phyloP scores from a whole-genome alignment of 2,329 filamentous ascomycete genomes.

The Phialocephala subalpina region DNA sequence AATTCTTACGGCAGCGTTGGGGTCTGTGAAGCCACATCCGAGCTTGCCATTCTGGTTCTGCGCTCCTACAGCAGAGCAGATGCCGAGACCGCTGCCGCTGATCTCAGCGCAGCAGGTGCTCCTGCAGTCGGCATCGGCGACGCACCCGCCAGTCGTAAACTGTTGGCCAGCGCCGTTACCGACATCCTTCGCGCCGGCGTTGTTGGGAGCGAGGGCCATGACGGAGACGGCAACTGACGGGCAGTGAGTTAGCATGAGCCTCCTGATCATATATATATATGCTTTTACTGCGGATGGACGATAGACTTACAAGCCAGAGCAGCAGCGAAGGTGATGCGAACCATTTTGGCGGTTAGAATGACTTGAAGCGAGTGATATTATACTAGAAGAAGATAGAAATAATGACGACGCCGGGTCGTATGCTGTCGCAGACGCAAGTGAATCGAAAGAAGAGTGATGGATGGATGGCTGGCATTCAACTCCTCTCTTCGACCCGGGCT shows the following conservation, averaged over 20 bases:
- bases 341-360: slow-evolving; percentile 42
- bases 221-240: slow-evolving; percentile 41
- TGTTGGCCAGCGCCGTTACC: slow-evolving; percentile 43
- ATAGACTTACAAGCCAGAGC: slow-evolving; percentile 41
- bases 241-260: slow-evolving; percentile 25
- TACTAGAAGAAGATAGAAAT: slow-evolving; percentile 24
- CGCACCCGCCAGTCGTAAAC: slow-evolving; percentile 47
- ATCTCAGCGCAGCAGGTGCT: slow-evolving; percentile 43
- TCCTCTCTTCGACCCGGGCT: not conserved
- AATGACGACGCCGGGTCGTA: slow-evolving; percentile 34
- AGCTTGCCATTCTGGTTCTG: slow-evolving; percentile 47
- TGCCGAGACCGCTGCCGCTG: slow-evolving; percentile 39
- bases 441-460: slow-evolving; percentile 22
- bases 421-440: slow-evolving; percentile 19
- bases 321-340: slow-evolving; percentile 42
- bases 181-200: slow-evolving; percentile 44
- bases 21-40: slow-evolving; percentile 46
- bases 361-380: slow-evolving; percentile 23
- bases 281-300: not conserved
- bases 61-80: slow-evolving; percentile 46
- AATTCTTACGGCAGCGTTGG: slow-evolving; percentile 38
- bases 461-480: slow-evolving; percentile 7
- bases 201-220: slow-evolving; percentile 43
- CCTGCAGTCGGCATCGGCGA: slow-evolving; percentile 44
- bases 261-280: not conserved